Conservation (phyloP, 345 rosid species). For the Salix exigua region DNA sequence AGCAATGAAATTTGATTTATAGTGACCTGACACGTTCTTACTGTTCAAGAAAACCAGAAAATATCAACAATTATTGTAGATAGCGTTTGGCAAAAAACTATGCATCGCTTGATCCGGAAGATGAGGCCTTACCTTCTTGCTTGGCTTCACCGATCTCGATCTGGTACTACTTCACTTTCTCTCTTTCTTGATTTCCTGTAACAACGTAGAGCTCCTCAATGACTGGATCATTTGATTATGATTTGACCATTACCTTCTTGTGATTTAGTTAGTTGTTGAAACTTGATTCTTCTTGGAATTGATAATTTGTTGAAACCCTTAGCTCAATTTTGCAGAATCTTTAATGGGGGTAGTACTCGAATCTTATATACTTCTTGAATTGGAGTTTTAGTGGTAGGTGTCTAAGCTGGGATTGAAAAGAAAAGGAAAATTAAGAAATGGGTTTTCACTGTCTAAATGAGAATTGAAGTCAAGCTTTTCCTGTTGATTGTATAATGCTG, state of each 20-base stretch:
- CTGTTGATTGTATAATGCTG: background rate
- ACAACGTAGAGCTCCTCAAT: background rate
- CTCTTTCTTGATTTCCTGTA: background rate
- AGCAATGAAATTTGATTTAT: too few relatives aligned
- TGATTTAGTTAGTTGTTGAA: background rate
- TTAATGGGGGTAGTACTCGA: background rate
- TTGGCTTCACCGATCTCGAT: constrained; percentile 75
- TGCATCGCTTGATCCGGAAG: constrained; percentile 56
- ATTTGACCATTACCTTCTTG: background rate
- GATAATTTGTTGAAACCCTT: background rate
- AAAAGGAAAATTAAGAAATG: background rate
- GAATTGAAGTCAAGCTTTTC: background rate
- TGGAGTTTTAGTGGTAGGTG: background rate
- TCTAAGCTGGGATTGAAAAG: background rate
- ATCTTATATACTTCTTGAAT: background rate
- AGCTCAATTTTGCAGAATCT: background rate
- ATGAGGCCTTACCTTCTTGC: constrained; percentile 49
- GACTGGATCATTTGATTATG: background rate
- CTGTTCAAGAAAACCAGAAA: background rate
- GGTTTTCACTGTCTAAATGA: background rate
- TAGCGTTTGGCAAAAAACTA: background rate
- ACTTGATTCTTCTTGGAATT: constrained; percentile 4
- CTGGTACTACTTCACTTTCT: constrained; percentile 34
- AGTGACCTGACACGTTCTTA: too few relatives aligned
- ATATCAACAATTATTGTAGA: too few relatives aligned